A percentile compares a stretch with the other conserved stretches of the same genome.
These are phyloP conservation scores for Orychophragmus violaceus DNA, from an alignment of 345 rosid genomes.

Conservation along the genomic window DNA sequence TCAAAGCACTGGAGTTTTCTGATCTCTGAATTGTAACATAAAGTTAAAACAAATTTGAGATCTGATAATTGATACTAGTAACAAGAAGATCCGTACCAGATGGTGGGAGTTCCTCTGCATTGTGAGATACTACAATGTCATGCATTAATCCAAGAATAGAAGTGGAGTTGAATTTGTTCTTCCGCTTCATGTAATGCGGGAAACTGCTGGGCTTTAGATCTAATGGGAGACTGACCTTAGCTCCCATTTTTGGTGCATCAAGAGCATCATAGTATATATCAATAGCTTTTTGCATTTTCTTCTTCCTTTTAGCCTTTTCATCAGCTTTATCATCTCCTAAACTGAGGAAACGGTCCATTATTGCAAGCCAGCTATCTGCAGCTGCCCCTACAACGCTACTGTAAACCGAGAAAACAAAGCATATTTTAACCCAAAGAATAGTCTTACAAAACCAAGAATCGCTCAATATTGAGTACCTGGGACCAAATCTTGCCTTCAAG, in stretches of 20 bases:
- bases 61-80: no score
- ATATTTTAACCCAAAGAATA: slow-evolving; percentile 2
- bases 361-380: slow-evolving; percentile 62
- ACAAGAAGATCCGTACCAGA: slow-evolving; percentile 33
- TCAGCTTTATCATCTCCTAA: slow-evolving; percentile 30
- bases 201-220: slow-evolving; percentile 37
- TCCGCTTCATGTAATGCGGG: slow-evolving; percentile 60
- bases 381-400: slow-evolving; percentile 54
- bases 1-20: slow-evolving; percentile 46
- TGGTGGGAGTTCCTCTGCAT: slow-evolving; percentile 16
- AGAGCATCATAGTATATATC: slow-evolving; percentile 73
- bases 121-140: slow-evolving; percentile 35
- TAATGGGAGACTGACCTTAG: slow-evolving; percentile 44
- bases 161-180: slow-evolving; percentile 36
- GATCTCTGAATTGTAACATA: slow-evolving; percentile 42
- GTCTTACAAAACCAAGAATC: neutral
- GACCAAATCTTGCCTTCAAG: slow-evolving; percentile 47
- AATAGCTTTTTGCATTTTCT: slow-evolving; percentile 37
- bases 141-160: slow-evolving; percentile 64
- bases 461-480: slow-evolving; percentile 39
- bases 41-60: no score
- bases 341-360: slow-evolving; percentile 66
- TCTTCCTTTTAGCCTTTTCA: slow-evolving; percentile 39
- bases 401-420: slow-evolving; percentile 30
- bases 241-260: slow-evolving; percentile 65